Evolutionary conservation across 2,329 filamentous ascomycete species (phyloP).

Genomic region (Monosporascus sp.): DNA sequence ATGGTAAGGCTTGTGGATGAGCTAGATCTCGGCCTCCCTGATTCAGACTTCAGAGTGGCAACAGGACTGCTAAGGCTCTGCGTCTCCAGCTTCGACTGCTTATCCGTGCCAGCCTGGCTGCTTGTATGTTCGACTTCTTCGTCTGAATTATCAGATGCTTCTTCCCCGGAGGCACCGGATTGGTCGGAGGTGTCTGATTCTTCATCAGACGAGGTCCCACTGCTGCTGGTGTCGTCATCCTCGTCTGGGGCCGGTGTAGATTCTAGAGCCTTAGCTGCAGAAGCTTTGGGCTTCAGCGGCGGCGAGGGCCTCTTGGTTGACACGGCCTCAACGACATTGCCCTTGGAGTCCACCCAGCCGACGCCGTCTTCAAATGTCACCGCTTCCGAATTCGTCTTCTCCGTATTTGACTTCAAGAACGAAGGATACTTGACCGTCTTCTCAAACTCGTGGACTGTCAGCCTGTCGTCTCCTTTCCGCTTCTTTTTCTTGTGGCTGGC

Average conservation of each 20-base stretch:
- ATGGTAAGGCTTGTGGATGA: slow-evolving; percentile 48
- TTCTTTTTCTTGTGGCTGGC: slow-evolving; percentile 52
- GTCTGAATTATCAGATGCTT: slow-evolving; percentile 20
- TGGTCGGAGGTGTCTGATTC: slow-evolving; percentile 27
- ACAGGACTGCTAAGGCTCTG: slow-evolving; percentile 9
- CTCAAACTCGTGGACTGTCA: slow-evolving; percentile 82
- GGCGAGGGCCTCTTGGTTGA: slow-evolving; percentile 31
- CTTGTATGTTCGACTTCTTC: slow-evolving; percentile 13
- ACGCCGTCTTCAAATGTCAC: slow-evolving; percentile 73
- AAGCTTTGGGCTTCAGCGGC: slow-evolving; percentile 17
- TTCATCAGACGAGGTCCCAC: slow-evolving; percentile 30
- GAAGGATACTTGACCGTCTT: slow-evolving; percentile 77
- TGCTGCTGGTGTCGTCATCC: slow-evolving; percentile 32
- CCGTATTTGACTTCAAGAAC: slow-evolving; percentile 61
- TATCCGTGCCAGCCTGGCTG: slow-evolving; percentile 4
- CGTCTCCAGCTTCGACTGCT: slow-evolving; percentile 15
- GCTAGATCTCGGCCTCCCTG: slow-evolving; percentile 40
- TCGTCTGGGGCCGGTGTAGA: slow-evolving; percentile 13
- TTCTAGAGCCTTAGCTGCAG: slow-evolving; percentile 10
- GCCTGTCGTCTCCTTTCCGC: slow-evolving; percentile 51
- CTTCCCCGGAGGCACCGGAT: slow-evolving; percentile 12
- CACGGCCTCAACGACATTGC: slow-evolving; percentile 64
- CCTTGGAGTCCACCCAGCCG: slow-evolving; percentile 80
- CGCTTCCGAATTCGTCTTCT: slow-evolving; percentile 36
- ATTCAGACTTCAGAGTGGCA: slow-evolving; percentile 23